Evolutionary conservation across 2,329 filamentous ascomycete genomes (phyloP).

Genomic region (Hymenotorrendiella dingleyae): DNA sequence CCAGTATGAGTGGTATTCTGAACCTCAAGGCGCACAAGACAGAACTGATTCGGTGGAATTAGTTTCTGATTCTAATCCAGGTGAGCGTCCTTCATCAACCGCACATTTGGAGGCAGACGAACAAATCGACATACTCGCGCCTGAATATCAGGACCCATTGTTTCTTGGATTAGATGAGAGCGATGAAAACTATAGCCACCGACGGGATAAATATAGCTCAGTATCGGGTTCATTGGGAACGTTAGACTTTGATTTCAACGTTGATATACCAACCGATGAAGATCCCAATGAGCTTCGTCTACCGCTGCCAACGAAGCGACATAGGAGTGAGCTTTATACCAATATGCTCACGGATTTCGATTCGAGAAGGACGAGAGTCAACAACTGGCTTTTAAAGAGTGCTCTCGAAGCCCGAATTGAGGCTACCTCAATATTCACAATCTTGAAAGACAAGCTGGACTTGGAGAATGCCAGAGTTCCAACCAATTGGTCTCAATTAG

Average conservation of each 20-base stretch:
- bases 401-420: constrained; percentile 17
- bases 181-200: constrained; percentile 1
- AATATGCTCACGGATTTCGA: constrained; percentile 17
- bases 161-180: background rate
- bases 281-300: background rate
- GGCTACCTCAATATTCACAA: constrained; percentile 13
- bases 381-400: constrained; percentile 20
- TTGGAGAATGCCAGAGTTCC: constrained; percentile 10
- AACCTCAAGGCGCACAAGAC: constrained; percentile 1
- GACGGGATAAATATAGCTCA: constrained; percentile 5
- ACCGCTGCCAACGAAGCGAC: background rate
- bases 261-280: background rate
- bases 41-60: background rate
- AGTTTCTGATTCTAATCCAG: background rate
- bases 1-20: constrained; percentile 7
- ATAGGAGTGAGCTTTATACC: constrained; percentile 12
- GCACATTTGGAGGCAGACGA: background rate
- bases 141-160: background rate
- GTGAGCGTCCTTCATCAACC: background rate
- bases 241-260: background rate
- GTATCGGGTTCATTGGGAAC: constrained; percentile 13
- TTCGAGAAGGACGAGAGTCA: constrained; percentile 19
- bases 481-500: constrained; percentile 23
- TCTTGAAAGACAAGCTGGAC: constrained; percentile 12
- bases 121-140: background rate